Evolutionary conservation across 768 basidiomycete genomes (phyloP), one percentile per base, ranked within the genome.

Genomic region (Floccularia luteovirens): DNA sequence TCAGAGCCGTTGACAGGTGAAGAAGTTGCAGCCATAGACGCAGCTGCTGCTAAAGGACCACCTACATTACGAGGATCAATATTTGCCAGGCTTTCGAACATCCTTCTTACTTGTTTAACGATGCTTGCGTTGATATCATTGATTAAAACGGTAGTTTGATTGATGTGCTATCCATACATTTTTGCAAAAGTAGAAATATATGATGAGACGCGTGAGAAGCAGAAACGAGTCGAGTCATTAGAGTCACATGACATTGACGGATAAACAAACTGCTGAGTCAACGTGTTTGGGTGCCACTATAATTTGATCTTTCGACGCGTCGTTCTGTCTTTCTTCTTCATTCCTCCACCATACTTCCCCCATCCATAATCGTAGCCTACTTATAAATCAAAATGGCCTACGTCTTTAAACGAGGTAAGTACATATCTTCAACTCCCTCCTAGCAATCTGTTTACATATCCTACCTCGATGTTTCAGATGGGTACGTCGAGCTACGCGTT

Each of bases 1-100:
- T 8, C 47, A 81, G 79, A 70, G 8, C 50, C 68, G 2, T 58
- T 86, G 19, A 77, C 73, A 0, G 54, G 60, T 1, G 74, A 74
- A 23, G 82, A 84, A 51, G 66, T 84, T 22, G 64, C 61, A 1
- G 75, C 74, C 2, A 82, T 86, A 21, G 81, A 86, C 45, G 66
- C 62, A 30, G 81, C 77, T 0, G 80, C 79, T 6, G 70, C 71
- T 4, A 59, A 69, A 27, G 76, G 75, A 1, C 70, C 67, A 13
- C 70, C 74, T 12, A 16, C n/a, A n/a, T 7, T 24, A 3, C 8
- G 17, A 10, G 10, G 33, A 14, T 28, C 14, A 28, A 28, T 28
- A 8, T 28, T 14, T 8, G 14, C 8, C 14, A 28, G 8, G 27
- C 14, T 28, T 14, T 28, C 27, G 27, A 14, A n/a, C n/a, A n/a